Base-by-base conservation (phyloP, 345 rosid genomes). In the Lumnitzera racemosa region DNA sequence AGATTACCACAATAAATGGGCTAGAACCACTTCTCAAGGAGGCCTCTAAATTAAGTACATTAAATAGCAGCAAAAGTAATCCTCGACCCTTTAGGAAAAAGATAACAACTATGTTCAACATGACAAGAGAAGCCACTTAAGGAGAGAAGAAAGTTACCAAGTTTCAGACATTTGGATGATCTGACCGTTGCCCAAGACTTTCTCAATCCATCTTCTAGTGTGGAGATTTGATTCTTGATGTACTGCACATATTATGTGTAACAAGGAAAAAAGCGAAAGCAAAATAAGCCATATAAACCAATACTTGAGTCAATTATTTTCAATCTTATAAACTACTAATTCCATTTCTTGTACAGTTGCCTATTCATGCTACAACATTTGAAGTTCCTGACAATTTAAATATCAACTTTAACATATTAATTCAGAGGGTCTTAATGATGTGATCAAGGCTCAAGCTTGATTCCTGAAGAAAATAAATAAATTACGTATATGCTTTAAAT, bases 131-230 rank as follows among this genome's bases (percentile, higher is more conserved):
- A 59, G 27, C 53, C 63, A 59, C 24, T 25, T 3, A n/a, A 59
- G 49, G 20, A 58, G 51, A 56, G 58, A 61, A 31, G 61, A 12
- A 66, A 66, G 79, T 74, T 68, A 71, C 91, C 69, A 55, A 41
- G 51, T 47, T 49, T 61, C 51, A 74, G 66, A 68, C 47, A 47
- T 62, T 62, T 68, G 64, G 81, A 75, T 46, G 80, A 67, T 74
- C 73, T 57, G 54, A 81, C 81, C 61, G 65, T 65, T 46, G 77
- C 80, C 94, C 96, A 89, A 55, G 83, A 81, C 68, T 85, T 87
- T 72, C 87, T 80, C 58, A 92, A 85, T 61, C 86, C 85, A 59
- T 78, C 85, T 79, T 89, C 97, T 59, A 84, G 80, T 57, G 72
- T 64, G 70, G 76, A 66, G 59, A 81, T 66, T 70, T 92, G 91